phyloP scores from a whole-genome alignment of 495 filamentous ascomycete species.

The Penicillium lividum region DNA sequence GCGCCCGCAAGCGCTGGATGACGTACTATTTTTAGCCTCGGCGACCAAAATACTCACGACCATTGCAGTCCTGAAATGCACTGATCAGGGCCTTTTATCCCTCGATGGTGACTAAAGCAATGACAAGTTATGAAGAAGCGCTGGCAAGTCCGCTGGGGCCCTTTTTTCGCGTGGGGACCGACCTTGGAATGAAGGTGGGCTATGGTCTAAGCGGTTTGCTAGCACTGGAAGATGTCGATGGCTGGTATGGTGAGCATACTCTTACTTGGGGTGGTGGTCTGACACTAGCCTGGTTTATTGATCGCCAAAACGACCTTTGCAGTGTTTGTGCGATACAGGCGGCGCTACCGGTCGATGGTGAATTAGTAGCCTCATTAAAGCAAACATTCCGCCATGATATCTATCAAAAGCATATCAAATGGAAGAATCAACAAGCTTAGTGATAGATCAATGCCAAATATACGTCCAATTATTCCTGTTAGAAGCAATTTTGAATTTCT shows the following conservation, averaged over 20 bases:
- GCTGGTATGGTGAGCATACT: slow-evolving; percentile 43
- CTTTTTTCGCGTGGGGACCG: slow-evolving; percentile 32
- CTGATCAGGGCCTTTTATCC: slow-evolving; percentile 45
- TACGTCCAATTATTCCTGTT: too few species aligned
- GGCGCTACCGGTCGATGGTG: slow-evolving; percentile 35
- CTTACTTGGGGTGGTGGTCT: slow-evolving; percentile 40
- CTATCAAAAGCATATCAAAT: slow-evolving; percentile 33
- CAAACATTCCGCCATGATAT: slow-evolving; percentile 46
- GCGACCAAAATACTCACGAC: slow-evolving; percentile 28
- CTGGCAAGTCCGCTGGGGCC: slow-evolving; percentile 23
- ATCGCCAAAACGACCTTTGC: slow-evolving; percentile 48
- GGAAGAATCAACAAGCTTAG: slow-evolving; percentile 7
- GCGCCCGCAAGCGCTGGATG: slow-evolving; percentile 32
- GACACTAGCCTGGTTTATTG: slow-evolving; percentile 47
- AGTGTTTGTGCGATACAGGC: slow-evolving; percentile 42
- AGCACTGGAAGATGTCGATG: slow-evolving; percentile 33
- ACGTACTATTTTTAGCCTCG: slow-evolving; percentile 34
- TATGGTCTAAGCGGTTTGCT: slow-evolving; percentile 32
- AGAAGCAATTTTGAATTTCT: too few species aligned
- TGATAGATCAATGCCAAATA: not conserved
- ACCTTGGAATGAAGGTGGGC: slow-evolving; percentile 24
- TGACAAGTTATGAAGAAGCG: slow-evolving; percentile 17
- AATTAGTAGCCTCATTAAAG: slow-evolving; percentile 33
- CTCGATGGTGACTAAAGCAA: slow-evolving; percentile 38
- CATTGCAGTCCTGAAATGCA: slow-evolving; percentile 45